These are phyloP conservation scores for Fusarium sp. DNA, from an alignment of 2,329 filamentous ascomycete genomes.

Conservation along the genomic window DNA sequence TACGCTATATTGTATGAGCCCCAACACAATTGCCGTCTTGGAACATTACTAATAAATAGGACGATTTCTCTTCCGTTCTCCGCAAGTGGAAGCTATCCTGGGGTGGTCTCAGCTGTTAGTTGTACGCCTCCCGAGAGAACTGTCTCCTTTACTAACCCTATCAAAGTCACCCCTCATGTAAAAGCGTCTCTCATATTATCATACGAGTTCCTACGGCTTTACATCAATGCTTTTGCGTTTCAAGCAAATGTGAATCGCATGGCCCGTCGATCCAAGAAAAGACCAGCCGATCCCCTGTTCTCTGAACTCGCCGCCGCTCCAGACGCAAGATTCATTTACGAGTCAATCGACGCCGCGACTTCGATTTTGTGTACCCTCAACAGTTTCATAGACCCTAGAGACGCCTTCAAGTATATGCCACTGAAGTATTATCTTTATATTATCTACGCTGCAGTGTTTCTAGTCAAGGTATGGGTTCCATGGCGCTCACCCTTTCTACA, in stretches of 20 bases:
- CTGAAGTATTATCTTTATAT: slow-evolving; percentile 70
- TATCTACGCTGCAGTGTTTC: slow-evolving; percentile 72
- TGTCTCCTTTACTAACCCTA: too few relatives aligned
- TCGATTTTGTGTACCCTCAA: slow-evolving; percentile 69
- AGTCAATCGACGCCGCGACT: slow-evolving; percentile 72
- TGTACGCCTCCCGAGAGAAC: too few relatives aligned
- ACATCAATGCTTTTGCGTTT: slow-evolving; percentile 81
- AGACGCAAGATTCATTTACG: slow-evolving; percentile 74
- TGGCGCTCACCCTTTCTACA: rapidly evolving
- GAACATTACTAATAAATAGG: slow-evolving; percentile 46
- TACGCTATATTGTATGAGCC: slow-evolving; percentile 69
- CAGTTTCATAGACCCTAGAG: slow-evolving; percentile 67
- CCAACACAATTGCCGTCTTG: background rate
- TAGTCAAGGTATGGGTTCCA: slow-evolving; percentile 65
- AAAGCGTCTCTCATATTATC: slow-evolving; percentile 75
- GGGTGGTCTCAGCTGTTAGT: slow-evolving; percentile 67
- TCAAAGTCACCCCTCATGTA: slow-evolving; percentile 65
- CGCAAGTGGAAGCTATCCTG: slow-evolving; percentile 77
- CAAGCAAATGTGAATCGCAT: slow-evolving; percentile 72
- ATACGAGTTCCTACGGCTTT: slow-evolving; percentile 77
- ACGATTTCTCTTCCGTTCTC: slow-evolving; percentile 76
- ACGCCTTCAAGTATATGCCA: slow-evolving; percentile 71
- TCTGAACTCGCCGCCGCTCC: slow-evolving; percentile 68
- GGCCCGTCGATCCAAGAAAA: slow-evolving; percentile 49
- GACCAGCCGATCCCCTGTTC: slow-evolving; percentile 55